Conservation (phyloP, 768 basidiomycete species). For the Agaricus blazei region DNA sequence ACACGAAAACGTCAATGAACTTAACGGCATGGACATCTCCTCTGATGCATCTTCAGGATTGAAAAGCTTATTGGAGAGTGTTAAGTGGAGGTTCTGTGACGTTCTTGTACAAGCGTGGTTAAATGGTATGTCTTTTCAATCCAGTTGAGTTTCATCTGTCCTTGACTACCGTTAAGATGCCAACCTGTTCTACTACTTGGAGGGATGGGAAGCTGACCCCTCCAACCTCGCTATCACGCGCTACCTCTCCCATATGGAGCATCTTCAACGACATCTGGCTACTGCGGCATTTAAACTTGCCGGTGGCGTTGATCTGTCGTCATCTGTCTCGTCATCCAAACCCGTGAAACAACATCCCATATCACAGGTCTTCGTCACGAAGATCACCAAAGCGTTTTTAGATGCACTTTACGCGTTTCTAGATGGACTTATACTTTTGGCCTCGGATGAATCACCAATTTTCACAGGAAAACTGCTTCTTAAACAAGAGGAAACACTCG, state of each 20-base stretch:
- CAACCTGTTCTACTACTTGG: slow-evolving; percentile 74
- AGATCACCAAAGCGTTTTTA: slow-evolving; percentile 80
- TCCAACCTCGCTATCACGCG: slow-evolving; percentile 62
- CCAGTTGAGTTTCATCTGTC: not conserved
- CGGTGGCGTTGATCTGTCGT: slow-evolving; percentile 60
- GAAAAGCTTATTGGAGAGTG: slow-evolving; percentile 72
- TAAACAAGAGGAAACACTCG: slow-evolving; percentile 23
- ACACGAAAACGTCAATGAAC: slow-evolving; percentile 79
- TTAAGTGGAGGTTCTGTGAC: slow-evolving; percentile 86
- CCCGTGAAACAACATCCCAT: slow-evolving; percentile 57
- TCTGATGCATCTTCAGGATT: slow-evolving; percentile 65
- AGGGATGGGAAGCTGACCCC: slow-evolving; percentile 74
- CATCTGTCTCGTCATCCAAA: slow-evolving; percentile 41
- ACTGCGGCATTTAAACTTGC: slow-evolving; percentile 77
- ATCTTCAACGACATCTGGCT: slow-evolving; percentile 76
- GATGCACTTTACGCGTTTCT: slow-evolving; percentile 83
- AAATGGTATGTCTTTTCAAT: slow-evolving; percentile 49
- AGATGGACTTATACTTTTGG: slow-evolving; percentile 79
- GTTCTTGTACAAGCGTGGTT: slow-evolving; percentile 76
- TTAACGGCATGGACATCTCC: slow-evolving; percentile 75
- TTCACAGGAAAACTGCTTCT: slow-evolving; percentile 30
- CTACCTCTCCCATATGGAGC: slow-evolving; percentile 72
- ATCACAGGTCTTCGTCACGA: slow-evolving; percentile 57
- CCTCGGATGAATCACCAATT: slow-evolving; percentile 62
- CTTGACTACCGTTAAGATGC: slow-evolving; percentile 52